These are phyloP conservation scores for Tieghemostelium lacteum DNA, from an alignment of 78 protist species.

Conservation along the genomic window DNA sequence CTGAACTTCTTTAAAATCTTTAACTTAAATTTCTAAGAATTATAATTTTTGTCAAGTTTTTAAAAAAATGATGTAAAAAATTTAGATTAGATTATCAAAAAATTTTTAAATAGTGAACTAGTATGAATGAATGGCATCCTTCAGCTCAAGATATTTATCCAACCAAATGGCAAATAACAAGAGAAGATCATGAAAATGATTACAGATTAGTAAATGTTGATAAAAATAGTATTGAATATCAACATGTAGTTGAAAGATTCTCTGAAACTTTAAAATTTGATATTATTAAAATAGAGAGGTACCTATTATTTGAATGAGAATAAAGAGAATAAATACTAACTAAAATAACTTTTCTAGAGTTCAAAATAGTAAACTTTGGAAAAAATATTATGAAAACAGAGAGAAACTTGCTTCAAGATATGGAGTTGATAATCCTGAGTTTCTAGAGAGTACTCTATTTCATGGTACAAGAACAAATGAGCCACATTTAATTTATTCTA, in stretches of 20 bases:
- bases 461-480: slow-evolving; percentile 2
- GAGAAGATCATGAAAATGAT: neutral
- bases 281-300: too few relatives aligned
- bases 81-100: too few relatives aligned
- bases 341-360: neutral
- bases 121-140: too few relatives aligned
- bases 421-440: neutral
- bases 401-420: neutral
- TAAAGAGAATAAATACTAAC: too few relatives aligned
- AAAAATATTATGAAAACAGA: neutral
- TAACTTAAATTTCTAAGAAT: too few relatives aligned
- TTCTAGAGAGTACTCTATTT: neutral
- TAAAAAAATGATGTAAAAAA: too few relatives aligned
- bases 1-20: too few relatives aligned
- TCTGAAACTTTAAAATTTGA: neutral
- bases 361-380: slow-evolving; percentile 12
- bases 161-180: neutral
- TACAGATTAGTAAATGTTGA: neutral
- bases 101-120: too few relatives aligned
- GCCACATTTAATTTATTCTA: neutral
- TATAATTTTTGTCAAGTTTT: too few relatives aligned
- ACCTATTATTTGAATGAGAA: too few relatives aligned
- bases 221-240: neutral
- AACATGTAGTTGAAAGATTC: neutral
- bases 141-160: neutral